Evolutionary conservation across 192 early-diverging fungal species (phyloP).

Genomic region (Gonapodya sp.): DNA sequence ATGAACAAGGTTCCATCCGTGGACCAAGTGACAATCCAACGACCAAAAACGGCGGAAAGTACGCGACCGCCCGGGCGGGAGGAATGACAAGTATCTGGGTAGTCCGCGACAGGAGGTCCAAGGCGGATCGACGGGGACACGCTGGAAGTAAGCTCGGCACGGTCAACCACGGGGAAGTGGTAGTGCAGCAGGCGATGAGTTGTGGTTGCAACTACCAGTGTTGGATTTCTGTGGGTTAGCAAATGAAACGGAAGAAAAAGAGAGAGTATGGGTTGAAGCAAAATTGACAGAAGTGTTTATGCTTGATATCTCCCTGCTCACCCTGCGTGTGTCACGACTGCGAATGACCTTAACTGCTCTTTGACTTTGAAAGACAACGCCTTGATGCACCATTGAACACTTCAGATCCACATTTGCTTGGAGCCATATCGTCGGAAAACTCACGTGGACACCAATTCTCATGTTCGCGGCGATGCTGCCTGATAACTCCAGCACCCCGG

Average conservation of each 20-base stretch:
- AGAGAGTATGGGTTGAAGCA: background rate
- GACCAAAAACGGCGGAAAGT: background rate
- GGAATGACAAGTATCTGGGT: background rate
- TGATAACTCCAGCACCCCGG: too few species aligned
- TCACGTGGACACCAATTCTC: background rate
- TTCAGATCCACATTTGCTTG: too few species aligned
- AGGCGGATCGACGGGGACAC: background rate
- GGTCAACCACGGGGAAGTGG: background rate
- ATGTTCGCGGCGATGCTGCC: too few species aligned
- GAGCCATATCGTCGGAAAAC: too few species aligned
- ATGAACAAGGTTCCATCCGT: slow-evolving; percentile 33
- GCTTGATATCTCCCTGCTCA: too few species aligned
- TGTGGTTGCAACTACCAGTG: background rate
- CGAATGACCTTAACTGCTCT: background rate
- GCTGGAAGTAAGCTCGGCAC: background rate
- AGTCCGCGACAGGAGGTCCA: background rate
- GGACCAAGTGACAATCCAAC: slow-evolving; percentile 31
- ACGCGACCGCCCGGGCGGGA: background rate
- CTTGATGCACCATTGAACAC: too few species aligned
- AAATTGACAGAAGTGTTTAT: background rate
- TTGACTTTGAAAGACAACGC: too few species aligned
- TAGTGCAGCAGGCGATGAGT: background rate
- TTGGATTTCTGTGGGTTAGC: background rate
- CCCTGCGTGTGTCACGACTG: background rate
- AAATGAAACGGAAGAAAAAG: too few species aligned